Evolutionary conservation across 2,329 filamentous ascomycete species (phyloP).

Genomic region (Celoporthe dispersa): DNA sequence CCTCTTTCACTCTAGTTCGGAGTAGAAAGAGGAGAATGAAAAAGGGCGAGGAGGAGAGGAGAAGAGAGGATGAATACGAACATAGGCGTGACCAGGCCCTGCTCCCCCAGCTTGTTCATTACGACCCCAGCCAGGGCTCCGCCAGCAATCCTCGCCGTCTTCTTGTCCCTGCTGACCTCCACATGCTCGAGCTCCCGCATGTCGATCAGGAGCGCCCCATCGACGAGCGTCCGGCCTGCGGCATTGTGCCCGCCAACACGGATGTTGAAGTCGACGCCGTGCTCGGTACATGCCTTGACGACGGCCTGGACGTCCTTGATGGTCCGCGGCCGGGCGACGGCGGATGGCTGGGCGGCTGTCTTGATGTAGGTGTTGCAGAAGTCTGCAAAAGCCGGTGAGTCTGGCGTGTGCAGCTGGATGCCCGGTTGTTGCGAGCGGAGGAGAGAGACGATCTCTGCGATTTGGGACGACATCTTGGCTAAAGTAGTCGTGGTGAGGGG

Average conservation of each 20-base stretch:
- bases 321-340: slow-evolving; percentile 12
- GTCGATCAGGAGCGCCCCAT: slow-evolving; percentile 13
- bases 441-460: not conserved
- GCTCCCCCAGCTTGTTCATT: slow-evolving; percentile 34
- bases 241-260: slow-evolving; percentile 19
- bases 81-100: slow-evolving; percentile 38
- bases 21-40: not conserved
- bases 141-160: slow-evolving; percentile 42
- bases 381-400: not conserved
- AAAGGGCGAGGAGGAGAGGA: not conserved
- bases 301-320: slow-evolving; percentile 12
- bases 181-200: slow-evolving; percentile 19
- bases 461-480: not conserved
- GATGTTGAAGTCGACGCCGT: slow-evolving; percentile 13
- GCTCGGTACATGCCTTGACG: slow-evolving; percentile 5
- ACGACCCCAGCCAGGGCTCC: slow-evolving; percentile 41
- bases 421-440: not conserved
- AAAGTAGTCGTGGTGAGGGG: not conserved
- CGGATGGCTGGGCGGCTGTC: slow-evolving; percentile 2
- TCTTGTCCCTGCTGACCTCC: slow-evolving; percentile 11
- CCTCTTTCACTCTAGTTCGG: not conserved
- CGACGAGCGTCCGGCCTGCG: not conserved
- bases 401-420: not conserved
- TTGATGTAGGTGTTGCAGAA: slow-evolving; percentile 4
- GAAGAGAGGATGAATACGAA: not conserved